Conservation (phyloP, 345 rosid species). For the thale cress (Arabidopsis thaliana) region DNA sequence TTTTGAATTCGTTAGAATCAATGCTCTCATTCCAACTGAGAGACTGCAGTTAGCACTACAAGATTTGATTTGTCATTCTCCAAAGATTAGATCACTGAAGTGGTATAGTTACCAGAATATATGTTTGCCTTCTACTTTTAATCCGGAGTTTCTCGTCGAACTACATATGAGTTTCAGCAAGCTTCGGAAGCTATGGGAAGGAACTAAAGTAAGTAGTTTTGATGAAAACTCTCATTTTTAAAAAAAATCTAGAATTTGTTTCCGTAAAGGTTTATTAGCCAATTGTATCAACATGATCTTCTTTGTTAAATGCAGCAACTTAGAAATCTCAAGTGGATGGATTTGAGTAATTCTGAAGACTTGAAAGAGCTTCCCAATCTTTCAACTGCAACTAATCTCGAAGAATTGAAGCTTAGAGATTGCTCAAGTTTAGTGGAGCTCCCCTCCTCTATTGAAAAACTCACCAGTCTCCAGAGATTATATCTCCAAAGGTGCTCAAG, state of each 20-base stretch:
- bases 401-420: background rate
- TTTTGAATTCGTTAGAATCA: constrained; percentile 10
- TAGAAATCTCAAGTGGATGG: constrained; percentile 19
- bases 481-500: background rate
- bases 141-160: no score
- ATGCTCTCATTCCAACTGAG: background rate
- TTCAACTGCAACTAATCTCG: constrained; percentile 16
- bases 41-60: background rate
- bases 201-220: no score
- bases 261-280: no score
- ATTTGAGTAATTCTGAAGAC: background rate
- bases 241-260: no score
- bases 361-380: constrained; percentile 21
- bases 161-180: no score
- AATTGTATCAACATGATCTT: no score
- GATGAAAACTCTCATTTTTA: no score
- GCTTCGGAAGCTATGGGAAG: no score
- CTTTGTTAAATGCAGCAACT: background rate
- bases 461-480: accelerated
- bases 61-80: background rate
- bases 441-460: background rate
- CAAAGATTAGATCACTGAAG: constrained; percentile 1
- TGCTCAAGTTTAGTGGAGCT: background rate
- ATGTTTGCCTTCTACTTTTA: no score
- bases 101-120: background rate